These are phyloP conservation scores for Leccinum fibrillosum DNA, from an alignment of 768 basidiomycete species.

Conservation along the genomic window DNA sequence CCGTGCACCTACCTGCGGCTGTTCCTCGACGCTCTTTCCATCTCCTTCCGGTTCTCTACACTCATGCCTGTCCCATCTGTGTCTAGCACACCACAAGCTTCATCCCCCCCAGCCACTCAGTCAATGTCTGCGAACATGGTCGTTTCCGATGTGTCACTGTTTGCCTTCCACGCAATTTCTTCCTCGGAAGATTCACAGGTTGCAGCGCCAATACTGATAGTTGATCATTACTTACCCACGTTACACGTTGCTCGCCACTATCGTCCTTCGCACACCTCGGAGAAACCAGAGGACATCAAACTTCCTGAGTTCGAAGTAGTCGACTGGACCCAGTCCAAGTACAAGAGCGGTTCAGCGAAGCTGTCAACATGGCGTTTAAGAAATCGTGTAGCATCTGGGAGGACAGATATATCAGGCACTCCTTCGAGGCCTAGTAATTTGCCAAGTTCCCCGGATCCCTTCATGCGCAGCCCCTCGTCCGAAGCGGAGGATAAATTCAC, in stretches of 20 bases:
- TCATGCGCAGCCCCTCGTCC: constrained; percentile 17
- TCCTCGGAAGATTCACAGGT: constrained; percentile 19
- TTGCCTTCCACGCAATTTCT: constrained; percentile 41
- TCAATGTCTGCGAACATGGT: constrained; percentile 17
- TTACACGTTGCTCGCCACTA: constrained; percentile 50
- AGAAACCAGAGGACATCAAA: constrained; percentile 18
- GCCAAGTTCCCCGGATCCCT: constrained; percentile 15
- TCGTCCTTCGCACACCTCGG: constrained; percentile 36
- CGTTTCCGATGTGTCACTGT: constrained; percentile 52
- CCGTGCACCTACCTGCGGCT: constrained; percentile 52
- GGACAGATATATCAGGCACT: constrained; percentile 16
- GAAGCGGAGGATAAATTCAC: constrained; percentile 13
- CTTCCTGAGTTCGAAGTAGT: constrained; percentile 57
- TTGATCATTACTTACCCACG: constrained; percentile 60
- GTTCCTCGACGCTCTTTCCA: constrained; percentile 39
- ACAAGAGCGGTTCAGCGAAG: constrained; percentile 44
- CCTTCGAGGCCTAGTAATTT: constrained; percentile 15
- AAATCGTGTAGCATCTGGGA: constrained; percentile 23
- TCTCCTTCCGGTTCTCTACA: constrained; percentile 15
- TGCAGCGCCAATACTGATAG: constrained; percentile 69
- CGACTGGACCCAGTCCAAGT: constrained; percentile 57
- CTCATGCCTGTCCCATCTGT: constrained; percentile 1
- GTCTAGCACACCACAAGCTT: background rate
- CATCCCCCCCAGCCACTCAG: constrained; percentile 1
- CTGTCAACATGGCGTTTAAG: constrained; percentile 62